phyloP scores from a whole-genome alignment of 257 asterid genomes.

The Solanum medicagineum region DNA sequence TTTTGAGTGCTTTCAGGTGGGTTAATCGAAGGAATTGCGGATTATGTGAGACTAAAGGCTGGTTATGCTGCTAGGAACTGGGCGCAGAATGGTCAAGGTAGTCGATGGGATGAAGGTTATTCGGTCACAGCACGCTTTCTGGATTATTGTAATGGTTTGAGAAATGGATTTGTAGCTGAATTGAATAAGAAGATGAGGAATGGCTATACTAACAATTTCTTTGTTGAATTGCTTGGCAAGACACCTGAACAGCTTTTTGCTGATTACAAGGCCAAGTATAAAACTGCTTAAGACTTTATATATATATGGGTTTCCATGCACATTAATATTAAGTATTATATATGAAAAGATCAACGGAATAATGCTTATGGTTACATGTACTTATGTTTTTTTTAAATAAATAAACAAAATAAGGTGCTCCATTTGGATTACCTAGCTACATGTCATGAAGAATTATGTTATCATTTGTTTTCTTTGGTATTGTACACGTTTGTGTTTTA shows the following conservation, averaged over 20 bases:
- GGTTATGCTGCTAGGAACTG: slow-evolving; percentile 44
- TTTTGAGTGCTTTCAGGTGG: slow-evolving; percentile 5
- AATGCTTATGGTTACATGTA: neutral
- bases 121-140: slow-evolving; percentile 52
- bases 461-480: neutral
- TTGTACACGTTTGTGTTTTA: too few relatives aligned
- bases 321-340: too few relatives aligned
- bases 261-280: slow-evolving; percentile 43
- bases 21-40: slow-evolving; percentile 41
- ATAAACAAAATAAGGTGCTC: neutral
- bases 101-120: slow-evolving; percentile 54
- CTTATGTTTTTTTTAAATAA: neutral
- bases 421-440: neutral
- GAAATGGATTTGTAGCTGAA: slow-evolving; percentile 42
- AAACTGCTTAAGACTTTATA: neutral
- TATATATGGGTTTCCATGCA: neutral
- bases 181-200: slow-evolving; percentile 46
- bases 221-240: slow-evolving; percentile 44
- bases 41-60: slow-evolving; percentile 41
- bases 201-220: slow-evolving; percentile 27
- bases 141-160: slow-evolving; percentile 38
- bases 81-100: slow-evolving; percentile 46
- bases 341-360: neutral
- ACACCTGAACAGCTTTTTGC: slow-evolving; percentile 39
- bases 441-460: neutral